Evolutionary conservation across 768 basidiomycete genomes (phyloP), one percentile per base, ranked within the genome.

Genomic region (Guyanaporus albipodus): DNA sequence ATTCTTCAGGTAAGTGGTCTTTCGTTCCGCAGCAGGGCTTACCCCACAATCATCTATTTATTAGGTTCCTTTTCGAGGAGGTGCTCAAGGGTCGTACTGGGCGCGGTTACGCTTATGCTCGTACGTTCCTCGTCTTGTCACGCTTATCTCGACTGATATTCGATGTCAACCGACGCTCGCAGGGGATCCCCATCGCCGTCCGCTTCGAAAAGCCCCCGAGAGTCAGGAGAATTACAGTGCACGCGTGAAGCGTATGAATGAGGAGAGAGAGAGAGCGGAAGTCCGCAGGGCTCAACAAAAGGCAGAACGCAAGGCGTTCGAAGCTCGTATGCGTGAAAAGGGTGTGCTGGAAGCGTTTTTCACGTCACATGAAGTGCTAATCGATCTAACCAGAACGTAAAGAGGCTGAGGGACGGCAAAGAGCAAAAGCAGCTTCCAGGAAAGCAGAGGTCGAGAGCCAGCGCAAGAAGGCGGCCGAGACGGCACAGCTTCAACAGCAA

Each of bases 371-470:
- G 34, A 52, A 38, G 21, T 46, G 11, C 48, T 61, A 18, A 59
- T 46, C 43, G 32, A 27, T 48, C 12, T 14, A 23, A 49, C 48
- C 48, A 64, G 76, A 80, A 59, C 78, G 75, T 28, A 59, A 68
- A 45, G 76, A 73, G 32, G 79, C 82, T 8, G 82, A 82, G 53
- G 65, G 73, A 52, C 73, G 82, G 41, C 79, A 80, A 58, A 79
- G 77, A 62, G 66, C 66, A 12, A 83, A 82, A 53, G 66, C 69
- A 6, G 69, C 72, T 50, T 68, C 66, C 22, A 87, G 79, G 62
- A 83, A 81, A 64, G 77, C 70, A 2, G 70, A 79, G 51, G 79
- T 75, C 2, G 69, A 77, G 47, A 70, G 64, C 14, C 67, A 71
- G 46, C 76, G 78, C 47, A 65, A 64, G 53, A 56, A 58, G 28